Conservation (phyloP, 2,329 filamentous ascomycete genomes). For the Leptographium radiaticola region DNA sequence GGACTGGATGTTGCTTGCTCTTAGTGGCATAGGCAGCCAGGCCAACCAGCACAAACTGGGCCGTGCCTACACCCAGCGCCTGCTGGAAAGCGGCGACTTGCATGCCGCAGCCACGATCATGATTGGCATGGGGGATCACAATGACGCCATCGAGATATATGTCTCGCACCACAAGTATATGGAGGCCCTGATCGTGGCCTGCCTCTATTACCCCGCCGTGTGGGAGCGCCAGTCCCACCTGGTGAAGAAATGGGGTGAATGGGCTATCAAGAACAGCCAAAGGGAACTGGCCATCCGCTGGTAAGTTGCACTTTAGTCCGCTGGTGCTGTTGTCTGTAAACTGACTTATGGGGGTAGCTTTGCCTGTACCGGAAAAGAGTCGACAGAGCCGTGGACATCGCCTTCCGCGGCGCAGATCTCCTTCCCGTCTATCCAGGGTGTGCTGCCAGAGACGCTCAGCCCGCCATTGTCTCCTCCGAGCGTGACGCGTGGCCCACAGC, state of each 20-base stretch:
- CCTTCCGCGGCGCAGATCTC: conserved; percentile 56
- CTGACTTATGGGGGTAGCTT: too few relatives aligned
- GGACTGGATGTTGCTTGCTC: conserved; percentile 92
- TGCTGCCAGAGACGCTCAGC: conserved; percentile 50
- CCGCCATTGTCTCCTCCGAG: conserved; percentile 64
- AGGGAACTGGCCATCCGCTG: conserved; percentile 84
- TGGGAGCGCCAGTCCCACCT: conserved; percentile 87
- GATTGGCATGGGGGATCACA: conserved; percentile 80
- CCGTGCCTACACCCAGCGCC: conserved; percentile 76
- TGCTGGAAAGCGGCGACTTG: conserved; percentile 80
- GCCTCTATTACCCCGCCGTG: conserved; percentile 66
- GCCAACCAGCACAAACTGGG: conserved; percentile 80
- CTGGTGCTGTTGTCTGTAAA: too few relatives aligned
- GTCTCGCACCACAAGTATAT: conserved; percentile 82
- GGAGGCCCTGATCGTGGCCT: conserved; percentile 84
- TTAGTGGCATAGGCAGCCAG: conserved; percentile 72
- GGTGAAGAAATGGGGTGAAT: conserved; percentile 88
- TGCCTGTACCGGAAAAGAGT: conserved; percentile 77
- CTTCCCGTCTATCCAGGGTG: conserved; percentile 34
- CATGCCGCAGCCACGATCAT: conserved; percentile 89
- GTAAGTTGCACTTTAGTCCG: conserved; percentile 23
- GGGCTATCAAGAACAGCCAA: conserved; percentile 74
- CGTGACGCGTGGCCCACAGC: conserved; percentile 38
- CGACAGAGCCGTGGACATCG: conserved; percentile 76
- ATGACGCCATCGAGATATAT: conserved; percentile 94